A percentile compares a stretch with the other conserved stretches of the same genome.
Evolutionary conservation across 73 alveolate species (phyloP).

Genomic region (Paramecium sexaurelia): DNA sequence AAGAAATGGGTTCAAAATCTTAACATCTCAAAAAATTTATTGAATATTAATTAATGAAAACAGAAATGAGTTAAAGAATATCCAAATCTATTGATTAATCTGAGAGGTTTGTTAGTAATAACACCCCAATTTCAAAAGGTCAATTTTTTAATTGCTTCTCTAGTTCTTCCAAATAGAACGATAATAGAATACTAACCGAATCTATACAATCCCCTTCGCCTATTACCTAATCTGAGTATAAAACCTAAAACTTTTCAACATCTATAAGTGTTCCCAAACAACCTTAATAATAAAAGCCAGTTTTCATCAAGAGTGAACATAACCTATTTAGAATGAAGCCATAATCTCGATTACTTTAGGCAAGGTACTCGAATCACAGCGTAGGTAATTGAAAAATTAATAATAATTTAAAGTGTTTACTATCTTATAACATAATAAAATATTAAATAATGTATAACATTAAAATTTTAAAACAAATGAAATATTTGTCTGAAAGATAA

Average conservation of each 20-base stretch:
- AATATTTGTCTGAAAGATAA: too few relatives aligned
- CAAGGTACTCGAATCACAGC: constrained; percentile 26
- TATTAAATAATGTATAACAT: too few relatives aligned
- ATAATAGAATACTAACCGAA: background rate
- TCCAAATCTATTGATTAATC: background rate
- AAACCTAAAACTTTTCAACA: background rate
- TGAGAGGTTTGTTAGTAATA: background rate
- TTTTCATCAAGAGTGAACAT: constrained; percentile 16
- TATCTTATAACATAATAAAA: background rate
- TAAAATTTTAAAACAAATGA: too few relatives aligned
- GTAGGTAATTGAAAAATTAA: background rate
- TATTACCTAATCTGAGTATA: background rate
- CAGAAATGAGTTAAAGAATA: background rate
- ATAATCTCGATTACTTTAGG: background rate
- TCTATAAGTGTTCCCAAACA: background rate
- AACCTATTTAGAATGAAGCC: constrained; percentile 20
- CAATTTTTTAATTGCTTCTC: background rate
- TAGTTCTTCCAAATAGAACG: background rate
- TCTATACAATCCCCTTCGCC: background rate
- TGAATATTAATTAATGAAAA: constrained; percentile 22
- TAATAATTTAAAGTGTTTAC: background rate
- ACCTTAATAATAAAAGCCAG: background rate
- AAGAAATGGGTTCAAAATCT: constrained; percentile 13
- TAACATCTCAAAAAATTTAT: background rate
- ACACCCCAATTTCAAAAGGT: background rate